Evolutionary conservation across 257 asterid genomes (phyloP).

Genomic region (Asclepias syriaca): DNA sequence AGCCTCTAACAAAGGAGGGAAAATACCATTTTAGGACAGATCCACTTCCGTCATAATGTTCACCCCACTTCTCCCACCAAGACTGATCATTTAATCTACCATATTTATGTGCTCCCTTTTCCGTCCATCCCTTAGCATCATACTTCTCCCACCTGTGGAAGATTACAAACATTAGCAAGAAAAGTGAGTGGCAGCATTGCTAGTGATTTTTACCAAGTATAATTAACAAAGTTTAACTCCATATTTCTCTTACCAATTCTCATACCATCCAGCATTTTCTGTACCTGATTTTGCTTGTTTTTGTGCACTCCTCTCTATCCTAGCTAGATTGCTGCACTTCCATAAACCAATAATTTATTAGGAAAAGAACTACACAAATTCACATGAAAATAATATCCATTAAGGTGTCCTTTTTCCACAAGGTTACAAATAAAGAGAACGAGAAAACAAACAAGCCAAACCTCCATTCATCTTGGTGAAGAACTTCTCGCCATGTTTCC

Average conservation of each 20-base stretch:
- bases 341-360: constrained; percentile 3
- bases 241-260: constrained; percentile 70
- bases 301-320: constrained; percentile 98
- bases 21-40: constrained; percentile 90
- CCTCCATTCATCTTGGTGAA: constrained; percentile 99
- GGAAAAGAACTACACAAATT: background rate
- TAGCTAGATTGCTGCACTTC: constrained; percentile 84
- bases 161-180: background rate
- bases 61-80: constrained; percentile 99
- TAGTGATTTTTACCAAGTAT: background rate
- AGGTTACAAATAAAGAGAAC: background rate
- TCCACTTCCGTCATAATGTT: constrained; percentile 95
- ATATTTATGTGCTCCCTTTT: constrained; percentile 96
- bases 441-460: constrained; percentile 18
- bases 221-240: background rate
- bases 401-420: background rate
- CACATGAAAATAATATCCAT: background rate
- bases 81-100: constrained; percentile 96
- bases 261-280: constrained; percentile 96
- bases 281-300: constrained; percentile 98
- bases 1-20: background rate
- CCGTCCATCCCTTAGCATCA: constrained; percentile 98
- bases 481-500: constrained; percentile 99
- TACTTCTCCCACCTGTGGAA: constrained; percentile 90
- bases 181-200: background rate